Base-by-base conservation (phyloP, 768 basidiomycete genomes). In the Royoungia palumana region DNA sequence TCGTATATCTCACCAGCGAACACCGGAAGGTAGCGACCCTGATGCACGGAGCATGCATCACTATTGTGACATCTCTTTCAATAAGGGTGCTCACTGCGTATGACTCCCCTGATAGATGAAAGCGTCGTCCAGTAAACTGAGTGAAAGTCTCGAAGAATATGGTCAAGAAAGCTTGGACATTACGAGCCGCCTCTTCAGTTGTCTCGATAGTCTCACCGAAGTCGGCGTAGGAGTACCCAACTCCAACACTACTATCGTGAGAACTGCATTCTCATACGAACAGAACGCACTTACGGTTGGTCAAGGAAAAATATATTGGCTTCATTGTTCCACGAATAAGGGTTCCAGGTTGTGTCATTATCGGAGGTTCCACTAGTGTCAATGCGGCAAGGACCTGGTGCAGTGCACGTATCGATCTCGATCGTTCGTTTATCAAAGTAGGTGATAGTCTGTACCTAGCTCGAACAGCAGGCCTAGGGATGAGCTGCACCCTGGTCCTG, bases 261-360 rank as follows among this genome's bases (percentile, higher is more conserved):
- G 20, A 32, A 8, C 12, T 48, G 34, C 35, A 30, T 22, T 36
- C 22, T 35, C 17, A 10, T n/a, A 27, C 27, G 17, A 34, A 24
- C 6, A 30, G 7, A 21, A 30, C 2, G 4, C 32, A 48, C 69
- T 40, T 48, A 67, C 70, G 78, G 83, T 51, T 84, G 88, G 68
- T 81, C 87, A 50, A 82, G 78, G 74, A 78, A 89, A 72, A 85
- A 85, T 1, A 85, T 77, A 54, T 83, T 85, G 9, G 80, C 80
- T 41, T 78, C 78, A 50, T 77, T 73, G 54, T 83, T 85, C 82
- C 83, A 85, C 2, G 77, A 75, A 54, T 62, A 6, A 47, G 47
- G 21, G 57, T 61, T 14, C 79, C 78, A 85, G 5, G 70, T 59
- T 3, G 83, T 84, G 19, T 81, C 79, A 51, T 84, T 83, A 44